Evolutionary conservation across 2,329 filamentous ascomycete genomes (phyloP).

Genomic region (Colletotrichum simmondsii): DNA sequence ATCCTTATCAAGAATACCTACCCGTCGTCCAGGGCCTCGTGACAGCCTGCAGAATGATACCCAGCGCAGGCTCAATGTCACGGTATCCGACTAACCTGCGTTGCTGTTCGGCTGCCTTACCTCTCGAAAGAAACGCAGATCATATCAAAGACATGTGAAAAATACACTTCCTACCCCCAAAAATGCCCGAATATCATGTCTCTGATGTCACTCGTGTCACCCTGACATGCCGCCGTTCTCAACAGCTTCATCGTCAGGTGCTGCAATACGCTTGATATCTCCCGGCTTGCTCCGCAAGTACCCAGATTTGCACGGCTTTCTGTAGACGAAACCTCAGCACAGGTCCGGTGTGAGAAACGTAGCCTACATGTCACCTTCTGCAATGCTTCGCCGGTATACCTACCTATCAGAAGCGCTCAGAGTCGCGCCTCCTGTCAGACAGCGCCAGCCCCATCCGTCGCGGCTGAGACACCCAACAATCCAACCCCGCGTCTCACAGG

Average conservation of each 20-base stretch:
- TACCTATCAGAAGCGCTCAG: not conserved
- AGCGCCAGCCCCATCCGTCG: not conserved
- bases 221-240: not conserved
- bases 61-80: not conserved
- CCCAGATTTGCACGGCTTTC: not conserved
- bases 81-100: not conserved
- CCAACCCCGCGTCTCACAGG: conserved; percentile 4
- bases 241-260: not conserved
- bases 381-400: not conserved
- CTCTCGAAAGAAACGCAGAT: not conserved
- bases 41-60: not conserved
- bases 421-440: not conserved
- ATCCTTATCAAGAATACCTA: not conserved
- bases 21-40: not conserved
- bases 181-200: not conserved
- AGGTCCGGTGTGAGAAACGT: not conserved
- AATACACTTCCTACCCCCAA: not conserved
- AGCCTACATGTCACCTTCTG: not conserved
- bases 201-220: not conserved
- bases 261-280: not conserved
- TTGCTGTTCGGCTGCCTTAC: not conserved
- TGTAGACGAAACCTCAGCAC: not conserved
- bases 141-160: not conserved
- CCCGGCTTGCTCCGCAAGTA: not conserved
- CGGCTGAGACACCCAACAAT: conserved; percentile 13